phyloP scores from a whole-genome alignment of 116 monocot species.

The Trichopus zeylanicus region DNA sequence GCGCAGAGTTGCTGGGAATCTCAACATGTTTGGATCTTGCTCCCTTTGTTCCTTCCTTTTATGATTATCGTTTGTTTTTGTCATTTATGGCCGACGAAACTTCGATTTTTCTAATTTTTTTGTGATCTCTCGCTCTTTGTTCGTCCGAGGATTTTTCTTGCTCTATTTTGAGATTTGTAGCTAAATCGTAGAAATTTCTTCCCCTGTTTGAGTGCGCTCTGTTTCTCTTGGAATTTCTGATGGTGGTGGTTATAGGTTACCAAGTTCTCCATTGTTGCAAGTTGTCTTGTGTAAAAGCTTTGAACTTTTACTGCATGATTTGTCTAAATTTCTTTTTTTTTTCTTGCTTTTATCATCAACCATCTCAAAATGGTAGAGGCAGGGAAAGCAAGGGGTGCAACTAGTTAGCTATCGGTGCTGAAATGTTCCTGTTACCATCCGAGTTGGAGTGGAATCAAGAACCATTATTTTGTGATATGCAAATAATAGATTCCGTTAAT shows the following conservation, averaged over 20 bases:
- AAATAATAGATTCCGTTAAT: too few species aligned
- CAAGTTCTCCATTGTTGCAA: neutral
- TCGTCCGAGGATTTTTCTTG: neutral
- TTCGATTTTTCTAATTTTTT: neutral
- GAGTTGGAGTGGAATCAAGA: too few species aligned
- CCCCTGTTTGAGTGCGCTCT: too few species aligned
- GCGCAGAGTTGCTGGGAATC: slow-evolving; percentile 64
- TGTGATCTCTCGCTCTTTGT: neutral
- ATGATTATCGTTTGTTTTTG: neutral
- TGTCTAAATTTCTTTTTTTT: too few species aligned
- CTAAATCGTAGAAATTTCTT: too few species aligned
- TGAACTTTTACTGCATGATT: too few species aligned
- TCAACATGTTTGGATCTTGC: slow-evolving; percentile 54
- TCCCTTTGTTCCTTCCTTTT: neutral
- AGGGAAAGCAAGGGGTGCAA: too few species aligned
- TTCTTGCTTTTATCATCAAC: too few species aligned
- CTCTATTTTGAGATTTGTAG: neutral
- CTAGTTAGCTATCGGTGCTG: too few species aligned
- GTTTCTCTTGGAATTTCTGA: neutral
- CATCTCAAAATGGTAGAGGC: too few species aligned
- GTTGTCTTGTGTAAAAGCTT: neutral
- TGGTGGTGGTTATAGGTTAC: neutral
- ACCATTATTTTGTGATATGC: too few species aligned
- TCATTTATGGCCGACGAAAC: neutral
- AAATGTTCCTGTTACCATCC: too few species aligned